These are phyloP conservation scores for Psilocybe sp. DNA, from an alignment of 768 basidiomycete genomes.

Conservation along the genomic window DNA sequence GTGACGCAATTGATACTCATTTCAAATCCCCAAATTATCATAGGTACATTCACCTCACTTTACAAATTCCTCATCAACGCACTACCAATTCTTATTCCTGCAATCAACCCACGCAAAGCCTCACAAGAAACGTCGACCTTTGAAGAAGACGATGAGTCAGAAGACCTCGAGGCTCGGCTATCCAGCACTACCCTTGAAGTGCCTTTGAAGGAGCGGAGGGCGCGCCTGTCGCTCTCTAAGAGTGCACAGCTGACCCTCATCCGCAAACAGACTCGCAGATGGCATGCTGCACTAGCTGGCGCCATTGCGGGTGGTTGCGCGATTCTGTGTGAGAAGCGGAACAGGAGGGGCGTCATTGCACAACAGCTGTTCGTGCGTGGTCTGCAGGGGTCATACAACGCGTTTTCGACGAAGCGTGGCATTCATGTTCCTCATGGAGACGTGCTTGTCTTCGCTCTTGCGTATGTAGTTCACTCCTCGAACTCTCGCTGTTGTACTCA, in stretches of 20 bases:
- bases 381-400: conserved; percentile 86
- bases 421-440: conserved; percentile 81
- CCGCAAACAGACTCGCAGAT: conserved; percentile 64
- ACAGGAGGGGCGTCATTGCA: conserved; percentile 63
- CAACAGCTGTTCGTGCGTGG: conserved; percentile 92
- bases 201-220: conserved; percentile 32
- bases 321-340: conserved; percentile 74
- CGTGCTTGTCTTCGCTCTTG: conserved; percentile 74
- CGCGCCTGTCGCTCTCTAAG: conserved; percentile 59
- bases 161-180: conserved; percentile 21
- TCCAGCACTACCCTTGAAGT: conserved; percentile 20
- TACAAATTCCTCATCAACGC: conserved; percentile 82
- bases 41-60: conserved; percentile 71
- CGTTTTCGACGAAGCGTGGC: conserved; percentile 62
- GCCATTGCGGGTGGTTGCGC: conserved; percentile 69
- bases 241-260: conserved; percentile 63
- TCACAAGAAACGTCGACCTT: conserved; percentile 22
- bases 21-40: background rate
- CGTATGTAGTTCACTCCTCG: conserved; percentile 38
- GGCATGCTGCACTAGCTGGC: conserved; percentile 82
- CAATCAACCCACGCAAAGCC: conserved; percentile 26
- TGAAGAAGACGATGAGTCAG: conserved; percentile 25
- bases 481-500: background rate
- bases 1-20: background rate
- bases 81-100: conserved; percentile 67